phyloP scores from a whole-genome alignment of 345 rosid species.

The Punica granatum region DNA sequence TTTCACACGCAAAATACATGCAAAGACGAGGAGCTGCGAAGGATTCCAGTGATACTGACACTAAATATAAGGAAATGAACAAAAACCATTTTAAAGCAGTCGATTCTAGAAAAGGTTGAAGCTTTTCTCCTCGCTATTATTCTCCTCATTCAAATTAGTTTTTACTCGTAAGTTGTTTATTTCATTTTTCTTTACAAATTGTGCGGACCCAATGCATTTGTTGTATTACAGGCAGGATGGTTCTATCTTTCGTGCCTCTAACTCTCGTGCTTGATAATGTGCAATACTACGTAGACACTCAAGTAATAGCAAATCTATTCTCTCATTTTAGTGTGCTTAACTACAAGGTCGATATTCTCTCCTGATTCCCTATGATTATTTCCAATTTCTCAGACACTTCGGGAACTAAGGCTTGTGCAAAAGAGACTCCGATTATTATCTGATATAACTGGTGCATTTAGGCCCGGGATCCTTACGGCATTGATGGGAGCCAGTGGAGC shows the following conservation, averaged over 20 bases:
- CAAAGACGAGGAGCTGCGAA: conserved; percentile 28
- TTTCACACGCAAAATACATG: conserved; percentile 48
- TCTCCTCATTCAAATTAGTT: background rate
- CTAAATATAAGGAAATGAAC: conserved; percentile 1
- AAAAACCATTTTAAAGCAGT: conserved; percentile 1
- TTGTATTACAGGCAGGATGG: conserved; percentile 42
- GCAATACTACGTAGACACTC: conserved; percentile 49
- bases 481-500: conserved; percentile 92
- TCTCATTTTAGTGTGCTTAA: conserved; percentile 1
- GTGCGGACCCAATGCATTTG: background rate
- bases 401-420: conserved; percentile 29
- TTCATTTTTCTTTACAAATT: background rate
- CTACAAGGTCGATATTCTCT: background rate
- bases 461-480: conserved; percentile 78
- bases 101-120: conserved; percentile 20
- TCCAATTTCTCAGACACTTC: conserved; percentile 38
- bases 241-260: conserved; percentile 59
- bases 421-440: conserved; percentile 59
- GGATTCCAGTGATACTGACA: conserved; percentile 13
- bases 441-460: conserved; percentile 51
- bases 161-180: too few species aligned
- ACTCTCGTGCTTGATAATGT: conserved; percentile 50
- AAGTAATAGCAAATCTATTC: conserved; percentile 31
- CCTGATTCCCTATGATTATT: background rate
- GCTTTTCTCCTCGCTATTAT: too few species aligned